phyloP scores from a whole-genome alignment of 345 rosid genomes.

The Atalantia buxifolia region DNA sequence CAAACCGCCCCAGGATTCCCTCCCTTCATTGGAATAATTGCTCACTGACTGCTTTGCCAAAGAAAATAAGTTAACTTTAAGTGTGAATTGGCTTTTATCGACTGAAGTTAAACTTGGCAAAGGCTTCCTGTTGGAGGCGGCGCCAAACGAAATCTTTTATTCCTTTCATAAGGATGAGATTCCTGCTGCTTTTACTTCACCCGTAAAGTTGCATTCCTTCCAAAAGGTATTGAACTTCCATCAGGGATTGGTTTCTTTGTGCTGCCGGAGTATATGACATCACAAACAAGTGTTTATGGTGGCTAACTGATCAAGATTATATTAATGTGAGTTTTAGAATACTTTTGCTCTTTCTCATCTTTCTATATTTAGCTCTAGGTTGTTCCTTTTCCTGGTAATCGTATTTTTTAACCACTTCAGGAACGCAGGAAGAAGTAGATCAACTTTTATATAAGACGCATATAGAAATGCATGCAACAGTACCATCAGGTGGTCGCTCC shows the following conservation, averaged over 20 bases:
- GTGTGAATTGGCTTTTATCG: slow-evolving; percentile 93
- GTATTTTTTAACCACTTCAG: slow-evolving; percentile 23
- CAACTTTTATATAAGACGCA: slow-evolving; percentile 58
- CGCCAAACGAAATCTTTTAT: slow-evolving; percentile 90
- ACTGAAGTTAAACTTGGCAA: slow-evolving; percentile 84
- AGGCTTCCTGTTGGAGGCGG: slow-evolving; percentile 73
- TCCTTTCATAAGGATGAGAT: slow-evolving; percentile 95
- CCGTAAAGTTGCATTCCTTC: slow-evolving; percentile 93
- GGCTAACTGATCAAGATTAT: slow-evolving; percentile 92
- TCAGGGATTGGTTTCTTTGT: slow-evolving; percentile 76
- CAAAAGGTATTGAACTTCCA: slow-evolving; percentile 72
- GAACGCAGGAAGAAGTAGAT: slow-evolving; percentile 84
- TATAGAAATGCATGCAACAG: slow-evolving; percentile 76
- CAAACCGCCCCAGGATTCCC: slow-evolving; percentile 76
- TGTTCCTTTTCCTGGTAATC: background rate
- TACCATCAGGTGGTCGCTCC: slow-evolving; percentile 83
- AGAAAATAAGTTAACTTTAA: slow-evolving; percentile 49
- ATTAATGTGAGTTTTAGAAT: slow-evolving; percentile 61
- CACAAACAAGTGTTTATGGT: slow-evolving; percentile 69
- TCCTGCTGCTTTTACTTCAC: slow-evolving; percentile 84
- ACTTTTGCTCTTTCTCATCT: background rate
- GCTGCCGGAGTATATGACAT: slow-evolving; percentile 86
- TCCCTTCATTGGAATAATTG: slow-evolving; percentile 85
- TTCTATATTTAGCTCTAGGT: background rate
- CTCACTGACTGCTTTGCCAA: slow-evolving; percentile 38